Conservation (phyloP, 805 yeast genomes). For the Grigorovia transvaalensis region DNA sequence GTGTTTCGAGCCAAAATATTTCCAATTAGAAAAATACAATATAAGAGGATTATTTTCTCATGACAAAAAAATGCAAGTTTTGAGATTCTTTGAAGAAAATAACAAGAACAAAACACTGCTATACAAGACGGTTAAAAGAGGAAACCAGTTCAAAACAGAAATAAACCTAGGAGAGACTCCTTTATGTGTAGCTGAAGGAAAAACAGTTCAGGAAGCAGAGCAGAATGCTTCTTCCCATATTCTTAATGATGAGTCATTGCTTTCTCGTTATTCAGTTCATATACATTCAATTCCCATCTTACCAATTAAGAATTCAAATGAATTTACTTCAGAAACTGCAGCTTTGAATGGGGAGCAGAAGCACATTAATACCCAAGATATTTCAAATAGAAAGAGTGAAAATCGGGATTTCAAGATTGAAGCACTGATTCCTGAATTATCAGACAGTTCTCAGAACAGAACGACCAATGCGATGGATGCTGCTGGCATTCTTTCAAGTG, state of each 20-base stretch:
- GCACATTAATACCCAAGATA: not conserved
- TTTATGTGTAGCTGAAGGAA: constrained; percentile 58
- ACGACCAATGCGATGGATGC: too few species aligned
- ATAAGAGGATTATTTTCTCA: constrained; percentile 31
- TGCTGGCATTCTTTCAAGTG: too few species aligned
- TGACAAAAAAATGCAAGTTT: constrained; percentile 62
- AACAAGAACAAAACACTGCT: constrained; percentile 5
- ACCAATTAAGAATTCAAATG: not conserved
- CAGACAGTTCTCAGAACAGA: too few species aligned
- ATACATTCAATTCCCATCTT: not conserved
- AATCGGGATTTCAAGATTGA: too few species aligned
- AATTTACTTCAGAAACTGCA: not conserved
- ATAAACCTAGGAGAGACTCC: constrained; percentile 44
- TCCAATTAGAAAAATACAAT: not conserved
- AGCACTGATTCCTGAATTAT: too few species aligned
- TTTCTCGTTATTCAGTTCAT: constrained; percentile 39
- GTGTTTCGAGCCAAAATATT: constrained; percentile 26
- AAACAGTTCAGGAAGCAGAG: constrained; percentile 59
- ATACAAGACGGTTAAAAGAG: not conserved
- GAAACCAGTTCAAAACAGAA: constrained; percentile 40
- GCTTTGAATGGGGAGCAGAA: not conserved
- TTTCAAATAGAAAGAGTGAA: too few species aligned
- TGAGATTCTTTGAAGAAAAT: constrained; percentile 41
- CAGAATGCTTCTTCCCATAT: constrained; percentile 70
- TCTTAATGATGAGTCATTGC: constrained; percentile 38